Conservation (phyloP, 2,329 filamentous ascomycete species). For the Ascochyta viciae-villosae region DNA sequence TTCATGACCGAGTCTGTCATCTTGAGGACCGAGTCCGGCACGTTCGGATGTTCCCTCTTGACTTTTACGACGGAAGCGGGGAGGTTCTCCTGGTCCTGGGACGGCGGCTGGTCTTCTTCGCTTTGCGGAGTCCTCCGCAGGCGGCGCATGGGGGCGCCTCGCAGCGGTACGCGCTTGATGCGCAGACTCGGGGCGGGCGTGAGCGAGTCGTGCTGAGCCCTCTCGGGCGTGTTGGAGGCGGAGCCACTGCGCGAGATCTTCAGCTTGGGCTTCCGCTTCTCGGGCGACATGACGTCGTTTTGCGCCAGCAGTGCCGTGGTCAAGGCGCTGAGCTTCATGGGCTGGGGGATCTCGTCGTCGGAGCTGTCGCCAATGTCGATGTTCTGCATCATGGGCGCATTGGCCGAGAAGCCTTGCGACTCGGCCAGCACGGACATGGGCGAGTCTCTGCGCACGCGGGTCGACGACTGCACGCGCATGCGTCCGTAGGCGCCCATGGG, state of each 20-base stretch:
- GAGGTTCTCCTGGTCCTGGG: slow-evolving; percentile 86
- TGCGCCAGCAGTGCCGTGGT: slow-evolving; percentile 80
- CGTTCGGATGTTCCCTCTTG: slow-evolving; percentile 32
- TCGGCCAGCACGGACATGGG: slow-evolving; percentile 55
- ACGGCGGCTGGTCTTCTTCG: slow-evolving; percentile 48
- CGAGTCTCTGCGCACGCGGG: slow-evolving; percentile 53
- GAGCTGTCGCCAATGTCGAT: slow-evolving; percentile 79
- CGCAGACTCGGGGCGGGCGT: slow-evolving; percentile 51
- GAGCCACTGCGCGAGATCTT: slow-evolving; percentile 47
- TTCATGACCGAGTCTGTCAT: slow-evolving; percentile 45
- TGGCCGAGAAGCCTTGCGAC: slow-evolving; percentile 54
- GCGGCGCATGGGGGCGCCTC: slow-evolving; percentile 50
- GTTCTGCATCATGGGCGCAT: slow-evolving; percentile 56
- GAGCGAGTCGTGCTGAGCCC: slow-evolving; percentile 41
- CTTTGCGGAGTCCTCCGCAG: slow-evolving; percentile 50
- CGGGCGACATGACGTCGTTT: slow-evolving; percentile 50
- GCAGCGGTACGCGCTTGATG: slow-evolving; percentile 49
- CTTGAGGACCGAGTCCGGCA: slow-evolving; percentile 18
- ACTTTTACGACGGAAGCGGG: slow-evolving; percentile 42
- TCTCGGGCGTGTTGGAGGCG: slow-evolving; percentile 47
- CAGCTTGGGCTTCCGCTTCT: slow-evolving; percentile 48
- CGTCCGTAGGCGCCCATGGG: slow-evolving; percentile 50
- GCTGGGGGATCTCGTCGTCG: slow-evolving; percentile 85
- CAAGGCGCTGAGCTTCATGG: slow-evolving; percentile 91
- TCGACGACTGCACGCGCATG: slow-evolving; percentile 45